Base-by-base conservation (phyloP, 1,284 basidiomycete species). In the Taiwanofungus camphoratus region DNA sequence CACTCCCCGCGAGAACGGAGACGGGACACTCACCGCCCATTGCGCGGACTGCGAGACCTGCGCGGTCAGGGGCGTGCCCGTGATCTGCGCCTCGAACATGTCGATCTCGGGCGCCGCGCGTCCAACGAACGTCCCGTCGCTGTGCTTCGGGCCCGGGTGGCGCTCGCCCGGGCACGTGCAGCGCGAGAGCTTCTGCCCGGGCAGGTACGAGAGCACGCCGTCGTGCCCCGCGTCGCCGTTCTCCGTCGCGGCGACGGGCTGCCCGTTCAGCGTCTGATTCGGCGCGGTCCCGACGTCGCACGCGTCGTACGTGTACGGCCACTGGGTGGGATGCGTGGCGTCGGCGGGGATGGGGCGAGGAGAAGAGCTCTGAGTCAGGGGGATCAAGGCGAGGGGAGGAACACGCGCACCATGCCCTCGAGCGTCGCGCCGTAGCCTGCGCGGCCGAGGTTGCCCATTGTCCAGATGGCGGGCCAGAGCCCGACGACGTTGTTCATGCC, bases 81-180 rank as follows among this genome's bases (percentile, higher is more conserved):
- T 67, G 19, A 79, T 64, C 61, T 77, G 74, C 24, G 84, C 86
- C 64, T 89, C 87, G 51, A 89, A 76, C 35, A 89, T 65, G 60
- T 89, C 84, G 48, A 89, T 87, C 58, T 89, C 86, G 0, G 87
- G 87, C 2, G 87, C 82, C 1, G 77, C 69, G 27, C 87, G 68
- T 3, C 87, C 88, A 2, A 85, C 78, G 54, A 74, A 88, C 2
- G 77, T 70, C 29, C 86, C 64, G 27, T 66, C 58, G 3, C 54
- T 35, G 19, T 65, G 62, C 45, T 71, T 74, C 3, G 89, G 88
- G 0, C 89, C 88, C 0, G 88, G 88, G 56, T 91, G 88, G 33
- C 59, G 65, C 50, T 85, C 77, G 22, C 75, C 74, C 0, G 66
- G 57, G 56, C 88, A 92, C 0, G 87, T 90, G 61, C 72, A 83